Evolutionary conservation across 2,329 filamentous ascomycete species (phyloP).

Genomic region (Lachnellula hyalina): DNA sequence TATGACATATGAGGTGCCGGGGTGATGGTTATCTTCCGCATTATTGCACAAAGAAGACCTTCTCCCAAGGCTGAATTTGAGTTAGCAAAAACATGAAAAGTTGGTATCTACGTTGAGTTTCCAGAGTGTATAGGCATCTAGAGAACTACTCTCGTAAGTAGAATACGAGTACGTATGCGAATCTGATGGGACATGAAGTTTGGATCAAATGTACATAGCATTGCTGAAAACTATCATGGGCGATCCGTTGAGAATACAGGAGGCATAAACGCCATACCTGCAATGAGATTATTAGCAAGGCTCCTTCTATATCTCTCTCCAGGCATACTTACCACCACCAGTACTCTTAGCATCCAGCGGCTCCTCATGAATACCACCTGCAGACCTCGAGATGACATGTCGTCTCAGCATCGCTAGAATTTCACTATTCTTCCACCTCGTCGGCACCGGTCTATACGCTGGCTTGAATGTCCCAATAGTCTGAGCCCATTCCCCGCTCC

Average conservation of each 20-base stretch:
- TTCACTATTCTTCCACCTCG: slow-evolving; percentile 78
- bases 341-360: slow-evolving; percentile 16
- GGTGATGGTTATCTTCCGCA: too few species aligned
- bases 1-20: too few species aligned
- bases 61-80: background rate
- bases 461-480: slow-evolving; percentile 92
- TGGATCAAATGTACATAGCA: slow-evolving; percentile 2
- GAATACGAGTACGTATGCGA: too few species aligned
- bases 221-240: slow-evolving; percentile 2
- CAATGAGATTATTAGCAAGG: slow-evolving; percentile 4
- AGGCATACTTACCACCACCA: slow-evolving; percentile 23
- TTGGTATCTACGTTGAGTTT: too few species aligned
- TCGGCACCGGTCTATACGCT: slow-evolving; percentile 84
- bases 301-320: background rate
- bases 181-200: background rate
- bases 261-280: slow-evolving; percentile 34
- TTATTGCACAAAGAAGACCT: too few species aligned
- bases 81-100: background rate
- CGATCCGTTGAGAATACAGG: slow-evolving; percentile 29
- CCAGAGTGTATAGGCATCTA: too few species aligned
- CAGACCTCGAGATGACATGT: slow-evolving; percentile 72
- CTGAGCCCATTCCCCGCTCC: slow-evolving; percentile 87
- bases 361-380: slow-evolving; percentile 42
- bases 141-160: too few species aligned
- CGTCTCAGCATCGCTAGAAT: slow-evolving; percentile 69